Evolutionary conservation across 1,139 yeast genomes (phyloP), one percentile per base, ranked within the genome.

Genomic region (Pichia sp.): DNA sequence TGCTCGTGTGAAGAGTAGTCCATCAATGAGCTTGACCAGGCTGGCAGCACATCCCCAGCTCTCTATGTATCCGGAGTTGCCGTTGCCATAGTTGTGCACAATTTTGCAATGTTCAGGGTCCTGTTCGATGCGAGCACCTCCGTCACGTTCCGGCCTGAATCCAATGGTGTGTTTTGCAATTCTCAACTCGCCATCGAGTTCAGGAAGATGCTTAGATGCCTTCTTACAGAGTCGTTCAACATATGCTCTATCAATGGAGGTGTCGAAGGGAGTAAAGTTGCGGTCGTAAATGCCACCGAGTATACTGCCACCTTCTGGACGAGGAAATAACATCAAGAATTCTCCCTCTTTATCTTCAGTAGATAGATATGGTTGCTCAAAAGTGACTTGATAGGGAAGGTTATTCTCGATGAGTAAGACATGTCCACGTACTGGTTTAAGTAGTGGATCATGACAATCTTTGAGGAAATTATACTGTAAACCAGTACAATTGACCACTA

Each of bases 271-370:
- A 3, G 42, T 33, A 24, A 57, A 56, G 28, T 60, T 49, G 2
- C 44, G 47, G 21, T 56, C 51, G 44, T 68, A 67, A 35, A 72
- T 64, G 1, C 76, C 77, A 3, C 77, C 77, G 16, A 72, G 55
- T 16, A 70, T 60, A 7, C 67, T 53, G 3, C 75, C 75, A 6
- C 77, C 76, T 47, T 71, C 77, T 35, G 63, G 63, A 28, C 76
- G 54, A 8, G 77, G 76, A 60, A 71, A 66, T 11, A 65, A 48
- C 54, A 70, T 70, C 21, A 71, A 51, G 49, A 60, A 53, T 45
- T 71, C 76, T 31, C 65, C 55, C 0, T 59, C 55, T 18, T 41
- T 38, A 10, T 27, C 40, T 22, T 29, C 40, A 18, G 49, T 49
- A 1, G 51, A 60, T 5, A 66, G 60, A 32, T 62, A 57, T 1